A percentile compares a stretch with the other conserved stretches of the same genome.
Conservation (phyloP, 257 asterid genomes). For the Salvia miltiorrhiza region DNA sequence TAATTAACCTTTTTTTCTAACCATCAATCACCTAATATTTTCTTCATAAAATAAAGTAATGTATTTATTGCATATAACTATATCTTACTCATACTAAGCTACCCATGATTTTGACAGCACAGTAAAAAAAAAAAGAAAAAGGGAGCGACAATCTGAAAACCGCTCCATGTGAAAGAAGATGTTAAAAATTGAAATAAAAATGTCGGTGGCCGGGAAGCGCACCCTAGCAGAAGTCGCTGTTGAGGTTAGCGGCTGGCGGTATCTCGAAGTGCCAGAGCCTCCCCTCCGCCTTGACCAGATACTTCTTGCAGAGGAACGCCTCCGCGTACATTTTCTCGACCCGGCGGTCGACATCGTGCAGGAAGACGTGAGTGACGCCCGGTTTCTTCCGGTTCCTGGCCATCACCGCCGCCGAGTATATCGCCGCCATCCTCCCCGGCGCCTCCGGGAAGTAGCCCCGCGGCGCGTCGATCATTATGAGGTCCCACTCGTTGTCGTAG, state of each 20-base stretch:
- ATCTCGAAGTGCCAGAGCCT: constrained; percentile 74
- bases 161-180: constrained; percentile 3
- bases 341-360: constrained; percentile 80
- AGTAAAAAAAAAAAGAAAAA: neutral
- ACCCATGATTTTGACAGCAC: too few species aligned
- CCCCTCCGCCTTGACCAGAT: constrained; percentile 50
- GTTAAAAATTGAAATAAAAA: neutral
- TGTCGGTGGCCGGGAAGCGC: neutral
- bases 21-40: neutral
- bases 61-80: neutral
- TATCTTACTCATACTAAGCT: neutral
- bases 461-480: constrained; percentile 92
- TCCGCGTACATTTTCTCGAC: constrained; percentile 78
- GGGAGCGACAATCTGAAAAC: neutral
- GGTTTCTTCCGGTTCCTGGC: constrained; percentile 65
- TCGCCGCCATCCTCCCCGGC: constrained; percentile 92
- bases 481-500: constrained; percentile 79
- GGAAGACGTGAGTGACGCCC: constrained; percentile 66
- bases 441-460: constrained; percentile 73
- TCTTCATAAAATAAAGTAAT: neutral
- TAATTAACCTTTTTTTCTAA: neutral
- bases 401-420: constrained; percentile 88
- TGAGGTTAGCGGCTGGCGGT: constrained; percentile 39
- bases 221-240: constrained; percentile 46
- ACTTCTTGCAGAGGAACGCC: constrained; percentile 59